phyloP scores from a whole-genome alignment of 805 yeast species.

The Wickerhamiella spandovensis region DNA sequence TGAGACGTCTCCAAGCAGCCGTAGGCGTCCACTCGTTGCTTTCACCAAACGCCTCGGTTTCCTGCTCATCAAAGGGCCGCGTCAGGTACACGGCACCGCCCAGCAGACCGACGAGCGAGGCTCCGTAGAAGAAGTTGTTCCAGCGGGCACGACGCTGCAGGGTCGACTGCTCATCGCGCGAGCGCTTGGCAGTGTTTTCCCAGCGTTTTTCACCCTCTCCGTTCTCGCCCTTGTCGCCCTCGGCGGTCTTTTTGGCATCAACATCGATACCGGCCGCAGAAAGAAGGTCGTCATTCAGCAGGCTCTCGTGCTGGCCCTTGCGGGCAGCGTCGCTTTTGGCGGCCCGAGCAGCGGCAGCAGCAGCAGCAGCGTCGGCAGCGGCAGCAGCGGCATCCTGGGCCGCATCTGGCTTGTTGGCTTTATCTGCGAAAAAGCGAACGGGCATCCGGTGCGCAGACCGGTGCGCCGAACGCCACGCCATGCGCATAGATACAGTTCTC shows the following conservation, averaged over 20 bases:
- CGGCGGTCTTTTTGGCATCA: slow-evolving; percentile 23
- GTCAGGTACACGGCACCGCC: slow-evolving; percentile 49
- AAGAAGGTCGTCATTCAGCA: slow-evolving; percentile 69
- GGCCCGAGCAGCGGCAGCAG: not conserved
- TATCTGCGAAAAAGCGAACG: not conserved
- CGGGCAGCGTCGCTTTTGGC: not conserved
- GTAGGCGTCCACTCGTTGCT: slow-evolving; percentile 51
- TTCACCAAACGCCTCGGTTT: slow-evolving; percentile 43
- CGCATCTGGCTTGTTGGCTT: not conserved
- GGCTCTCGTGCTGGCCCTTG: slow-evolving; percentile 30
- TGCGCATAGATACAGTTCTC: not conserved
- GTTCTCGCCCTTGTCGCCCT: slow-evolving; percentile 8
- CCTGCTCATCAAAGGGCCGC: slow-evolving; percentile 76
- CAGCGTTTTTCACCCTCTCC: slow-evolving; percentile 28
- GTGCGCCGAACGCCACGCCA: not conserved
- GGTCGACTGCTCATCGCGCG: slow-evolving; percentile 25
- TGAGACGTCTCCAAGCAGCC: slow-evolving; percentile 54
- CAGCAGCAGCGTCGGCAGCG: not conserved
- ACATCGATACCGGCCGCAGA: slow-evolving; percentile 73
- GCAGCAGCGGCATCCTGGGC: not conserved
- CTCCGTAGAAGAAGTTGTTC: slow-evolving; percentile 40
- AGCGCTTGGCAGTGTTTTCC: slow-evolving; percentile 36
- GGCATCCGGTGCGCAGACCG: not conserved
- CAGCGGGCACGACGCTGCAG: slow-evolving; percentile 59
- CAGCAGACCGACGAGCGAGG: slow-evolving; percentile 32